Evolutionary conservation across 225 moss, liverwort and hornwort genomes (phyloP), one percentile per base, ranked within the genome.

Genomic region (Sphagnum tenellum): DNA sequence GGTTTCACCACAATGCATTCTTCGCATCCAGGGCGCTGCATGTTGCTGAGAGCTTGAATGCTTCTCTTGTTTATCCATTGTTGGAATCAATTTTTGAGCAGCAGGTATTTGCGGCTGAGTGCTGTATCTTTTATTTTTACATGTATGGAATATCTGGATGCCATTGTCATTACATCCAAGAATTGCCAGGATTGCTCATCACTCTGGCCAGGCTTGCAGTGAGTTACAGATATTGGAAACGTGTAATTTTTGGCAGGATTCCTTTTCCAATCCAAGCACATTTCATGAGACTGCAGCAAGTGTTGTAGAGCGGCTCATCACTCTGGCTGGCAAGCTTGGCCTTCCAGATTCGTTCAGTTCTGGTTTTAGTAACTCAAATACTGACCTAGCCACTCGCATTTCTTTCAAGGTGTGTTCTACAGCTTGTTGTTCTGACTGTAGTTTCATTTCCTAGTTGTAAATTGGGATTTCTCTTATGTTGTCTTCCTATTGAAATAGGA

Each of bases 1-100:
- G 96, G 75, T 98, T 98, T 60, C 98, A 98, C 74, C 93, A 89
- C 64, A 98, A 98, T 70, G 82, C 98, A 10, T 98, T 81, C 70
- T 84, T 90, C 55, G 77, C 93, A 60, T 50, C 73, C 14, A 77
- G 98, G 81, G 78, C 74, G 46, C 67, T 83, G 67, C 86, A 72
- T 49, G 72, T 83, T 12, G 81, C 75, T 49, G 61, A 76, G 64
- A 69, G 60, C 56, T 73, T 74, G 69, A 84, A 74, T 70, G 74
- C 69, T 7, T 80, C 84, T 44, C 66, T 76, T 3, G 63, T 85
- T 5, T 70, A 78, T 47, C 78, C 83, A 44, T 60, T 92, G 49
- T 71, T 98, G 77, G 85, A 92, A 55, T 81, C 85, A 56, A 82
- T 92, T 44, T 92, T 84, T 50, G 29, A 65, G 54, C 80, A 78